Conservation (phyloP, 768 basidiomycete genomes). For the Megacollybia marginata region DNA sequence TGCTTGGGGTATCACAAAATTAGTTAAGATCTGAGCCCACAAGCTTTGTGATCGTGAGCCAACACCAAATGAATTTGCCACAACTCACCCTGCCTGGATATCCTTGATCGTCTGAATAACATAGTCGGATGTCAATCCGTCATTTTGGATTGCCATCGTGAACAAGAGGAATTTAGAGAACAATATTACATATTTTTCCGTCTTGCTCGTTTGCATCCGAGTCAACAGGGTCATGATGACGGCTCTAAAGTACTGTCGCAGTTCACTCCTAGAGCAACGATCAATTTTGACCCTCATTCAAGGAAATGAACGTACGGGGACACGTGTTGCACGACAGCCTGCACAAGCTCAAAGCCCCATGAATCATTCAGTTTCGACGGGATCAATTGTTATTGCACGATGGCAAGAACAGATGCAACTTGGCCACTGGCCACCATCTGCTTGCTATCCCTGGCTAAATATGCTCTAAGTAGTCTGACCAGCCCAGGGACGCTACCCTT, state of each 20-base stretch:
- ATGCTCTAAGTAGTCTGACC: conserved; percentile 80
- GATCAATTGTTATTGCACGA: conserved; percentile 85
- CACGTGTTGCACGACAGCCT: conserved; percentile 64
- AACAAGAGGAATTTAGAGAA: conserved; percentile 77
- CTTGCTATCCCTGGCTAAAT: conserved; percentile 61
- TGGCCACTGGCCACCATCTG: conserved; percentile 69
- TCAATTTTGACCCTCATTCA: background rate
- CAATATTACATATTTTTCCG: conserved; percentile 78
- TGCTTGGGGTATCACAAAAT: conserved; percentile 74
- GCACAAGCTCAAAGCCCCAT: conserved; percentile 87
- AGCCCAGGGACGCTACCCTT: conserved; percentile 93
- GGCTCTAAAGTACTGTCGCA: conserved; percentile 70
- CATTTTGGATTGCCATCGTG: conserved; percentile 65
- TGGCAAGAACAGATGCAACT: conserved; percentile 71
- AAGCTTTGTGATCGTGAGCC: conserved; percentile 28
- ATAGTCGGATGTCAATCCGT: conserved; percentile 72
- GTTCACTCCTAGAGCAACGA: conserved; percentile 36
- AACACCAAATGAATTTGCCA: background rate
- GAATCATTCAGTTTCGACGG: conserved; percentile 82
- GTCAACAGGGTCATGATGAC: conserved; percentile 74
- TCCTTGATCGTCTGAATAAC: conserved; percentile 72
- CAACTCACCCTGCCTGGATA: conserved; percentile 74
- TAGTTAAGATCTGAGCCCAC: conserved; percentile 72
- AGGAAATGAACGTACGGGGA: conserved; percentile 55
- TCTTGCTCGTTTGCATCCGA: conserved; percentile 77